Percentiles rank a stretch among this genome's conserved stretches.
Evolutionary conservation across 805 yeast genomes (phyloP).

Genomic region (Peterozyma toletana): DNA sequence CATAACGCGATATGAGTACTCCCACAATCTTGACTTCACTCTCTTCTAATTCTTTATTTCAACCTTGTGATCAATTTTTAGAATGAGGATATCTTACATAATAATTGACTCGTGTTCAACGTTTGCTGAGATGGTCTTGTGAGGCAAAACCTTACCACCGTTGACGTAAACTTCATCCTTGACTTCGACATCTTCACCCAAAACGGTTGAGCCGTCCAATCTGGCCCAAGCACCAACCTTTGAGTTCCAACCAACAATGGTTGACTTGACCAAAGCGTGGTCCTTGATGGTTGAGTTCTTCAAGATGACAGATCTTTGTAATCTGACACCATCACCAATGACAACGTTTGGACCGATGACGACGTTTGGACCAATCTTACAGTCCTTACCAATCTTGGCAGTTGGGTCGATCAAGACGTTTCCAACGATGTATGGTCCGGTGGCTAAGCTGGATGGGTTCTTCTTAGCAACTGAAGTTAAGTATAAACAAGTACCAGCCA

Average conservation of each 20-base stretch:
- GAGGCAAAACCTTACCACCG: conserved; percentile 99
- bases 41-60: too few relatives aligned
- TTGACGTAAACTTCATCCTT: conserved; percentile 98
- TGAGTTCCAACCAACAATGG: conserved; percentile 99
- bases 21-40: too few relatives aligned
- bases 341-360: conserved; percentile 94
- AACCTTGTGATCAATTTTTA: too few relatives aligned
- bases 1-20: too few relatives aligned
- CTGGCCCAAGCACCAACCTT: conserved; percentile 99
- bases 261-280: conserved; percentile 96
- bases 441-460: conserved; percentile 59
- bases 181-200: conserved; percentile 98
- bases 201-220: conserved; percentile 93
- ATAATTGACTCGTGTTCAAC: conserved; percentile 98
- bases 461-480: conserved; percentile 81
- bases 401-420: conserved; percentile 92
- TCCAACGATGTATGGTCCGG: conserved; percentile 61
- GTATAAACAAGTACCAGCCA: conserved; percentile 92
- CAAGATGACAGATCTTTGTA: conserved; percentile 89
- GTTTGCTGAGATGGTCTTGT: conserved; percentile 91
- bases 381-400: conserved; percentile 86
- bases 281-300: conserved; percentile 88
- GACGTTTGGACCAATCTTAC: conserved; percentile 97
- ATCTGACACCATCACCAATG: conserved; percentile 98
- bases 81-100: conserved; percentile 50